Evolutionary conservation across 2,329 filamentous ascomycete genomes (phyloP), one percentile per base, ranked within the genome.

Genomic region (Exophiala xenobiotica): DNA sequence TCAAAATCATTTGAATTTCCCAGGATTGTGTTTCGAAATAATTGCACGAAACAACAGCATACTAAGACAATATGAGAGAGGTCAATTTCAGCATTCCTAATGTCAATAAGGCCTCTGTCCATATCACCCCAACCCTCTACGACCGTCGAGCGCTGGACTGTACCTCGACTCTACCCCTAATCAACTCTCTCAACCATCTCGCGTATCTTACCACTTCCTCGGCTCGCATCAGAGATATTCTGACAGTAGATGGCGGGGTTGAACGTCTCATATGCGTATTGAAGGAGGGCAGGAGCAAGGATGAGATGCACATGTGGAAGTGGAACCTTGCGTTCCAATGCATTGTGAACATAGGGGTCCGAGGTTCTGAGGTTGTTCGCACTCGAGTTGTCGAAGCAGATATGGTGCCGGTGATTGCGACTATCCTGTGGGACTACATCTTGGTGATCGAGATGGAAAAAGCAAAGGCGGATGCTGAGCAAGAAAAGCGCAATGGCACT

Each of bases 301-400:
- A 99, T 69, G 87, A 96, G 85, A 96, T 97, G 92, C 92, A 96
- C 70, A 96, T 96, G 88, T 99, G 93, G 93, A 97, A 97, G 74
- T 99, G 93, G 93, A 99, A 96, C 67, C 80, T 99, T 57, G 93
- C 93, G 46, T 99, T 99, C 70, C 93, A 97, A 72, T 99, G 93
- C 70, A 91, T 97, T 59, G 93, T 99, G 68, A 99, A 99, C 71
- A 97, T 99, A 67, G 93, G 93, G 51, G 92, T 99, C 54, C 83
- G 93, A 62, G 93, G 93, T 54, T 96, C 93, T 9, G 93, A 99
- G 74, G 85, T 83, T 61, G 93, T 99, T 53, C 83, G 93, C 62
- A 97, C 93, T 51, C 82, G 93, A 60, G 92, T 99, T 2, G 93
- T 99, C 46, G 93, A 99, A 74, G 93, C 93, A 57, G 93, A 99